Conservation (phyloP, 257 asterid species). For the Schizonepeta tenuifolia region DNA sequence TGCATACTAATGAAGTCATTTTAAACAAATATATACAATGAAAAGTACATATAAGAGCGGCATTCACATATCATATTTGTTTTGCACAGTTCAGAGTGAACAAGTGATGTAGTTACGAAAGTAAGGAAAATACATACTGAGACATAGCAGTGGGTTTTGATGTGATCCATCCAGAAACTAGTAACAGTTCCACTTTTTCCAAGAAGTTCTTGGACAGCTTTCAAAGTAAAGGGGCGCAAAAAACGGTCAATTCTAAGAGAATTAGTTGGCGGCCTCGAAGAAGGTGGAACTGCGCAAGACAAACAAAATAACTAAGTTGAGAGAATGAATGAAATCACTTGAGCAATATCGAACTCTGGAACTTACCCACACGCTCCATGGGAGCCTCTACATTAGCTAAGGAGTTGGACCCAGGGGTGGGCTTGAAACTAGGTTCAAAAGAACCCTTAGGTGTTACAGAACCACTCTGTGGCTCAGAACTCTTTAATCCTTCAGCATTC, state of each 20-base stretch:
- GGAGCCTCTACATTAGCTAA: conserved; percentile 51
- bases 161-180: conserved; percentile 90
- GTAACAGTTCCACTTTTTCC: conserved; percentile 74
- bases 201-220: conserved; percentile 84
- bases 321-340: conserved; percentile 14
- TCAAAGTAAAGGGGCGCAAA: conserved; percentile 87
- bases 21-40: neutral
- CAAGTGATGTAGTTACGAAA: neutral
- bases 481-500: conserved; percentile 59
- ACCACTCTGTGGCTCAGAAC: conserved; percentile 51
- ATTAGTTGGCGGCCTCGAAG: conserved; percentile 61
- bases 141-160: conserved; percentile 91
- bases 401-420: conserved; percentile 51
- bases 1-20: neutral
- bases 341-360: neutral
- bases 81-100: neutral
- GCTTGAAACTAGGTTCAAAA: conserved; percentile 49
- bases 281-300: conserved; percentile 68
- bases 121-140: conserved; percentile 55
- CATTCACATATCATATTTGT: conserved; percentile 12
- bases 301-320: conserved; percentile 25
- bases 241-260: conserved; percentile 83
- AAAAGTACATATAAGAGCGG: neutral
- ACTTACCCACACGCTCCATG: conserved; percentile 80
- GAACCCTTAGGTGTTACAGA: conserved; percentile 52